Conservation (phyloP, 2,329 filamentous ascomycete species). For the Zopfia rhizophila region DNA sequence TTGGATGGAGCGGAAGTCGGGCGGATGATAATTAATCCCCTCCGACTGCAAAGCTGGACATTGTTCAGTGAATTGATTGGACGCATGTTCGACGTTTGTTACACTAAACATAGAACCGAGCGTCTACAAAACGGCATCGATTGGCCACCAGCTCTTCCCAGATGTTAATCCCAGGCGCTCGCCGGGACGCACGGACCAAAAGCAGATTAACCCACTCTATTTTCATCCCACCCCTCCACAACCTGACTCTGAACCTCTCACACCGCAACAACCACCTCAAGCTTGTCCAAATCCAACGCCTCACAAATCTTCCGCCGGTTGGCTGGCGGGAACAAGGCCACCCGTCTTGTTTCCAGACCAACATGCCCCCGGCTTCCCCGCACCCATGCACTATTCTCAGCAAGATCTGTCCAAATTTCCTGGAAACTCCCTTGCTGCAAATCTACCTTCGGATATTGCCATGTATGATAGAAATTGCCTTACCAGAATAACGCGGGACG, state of each 20-base stretch:
- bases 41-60: constrained; percentile 27
- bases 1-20: constrained; percentile 30
- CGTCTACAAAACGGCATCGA: constrained; percentile 19
- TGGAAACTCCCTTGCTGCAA: background rate
- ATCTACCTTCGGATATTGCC: constrained; percentile 3
- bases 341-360: constrained; percentile 6
- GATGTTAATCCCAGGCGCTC: constrained; percentile 6
- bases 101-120: constrained; percentile 27
- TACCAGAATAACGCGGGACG: constrained; percentile 23
- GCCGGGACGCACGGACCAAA: constrained; percentile 9
- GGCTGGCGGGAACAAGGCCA: background rate
- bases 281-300: too few species aligned
- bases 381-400: constrained; percentile 1
- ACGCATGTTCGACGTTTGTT: constrained; percentile 16
- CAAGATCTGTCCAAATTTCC: background rate
- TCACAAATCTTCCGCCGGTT: constrained; percentile 2
- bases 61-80: constrained; percentile 33
- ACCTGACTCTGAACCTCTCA: too few species aligned
- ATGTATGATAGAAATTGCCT: constrained; percentile 1
- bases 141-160: constrained; percentile 11
- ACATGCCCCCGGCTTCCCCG: constrained; percentile 3
- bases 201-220: constrained; percentile 13
- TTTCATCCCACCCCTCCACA: constrained; percentile 14
- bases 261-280: background rate
- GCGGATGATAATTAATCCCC: constrained; percentile 35